Evolutionary conservation across 192 early-diverging fungal genomes (phyloP), one percentile per base, ranked within the genome.

Genomic region (Phlyctochytrium bullatum): DNA sequence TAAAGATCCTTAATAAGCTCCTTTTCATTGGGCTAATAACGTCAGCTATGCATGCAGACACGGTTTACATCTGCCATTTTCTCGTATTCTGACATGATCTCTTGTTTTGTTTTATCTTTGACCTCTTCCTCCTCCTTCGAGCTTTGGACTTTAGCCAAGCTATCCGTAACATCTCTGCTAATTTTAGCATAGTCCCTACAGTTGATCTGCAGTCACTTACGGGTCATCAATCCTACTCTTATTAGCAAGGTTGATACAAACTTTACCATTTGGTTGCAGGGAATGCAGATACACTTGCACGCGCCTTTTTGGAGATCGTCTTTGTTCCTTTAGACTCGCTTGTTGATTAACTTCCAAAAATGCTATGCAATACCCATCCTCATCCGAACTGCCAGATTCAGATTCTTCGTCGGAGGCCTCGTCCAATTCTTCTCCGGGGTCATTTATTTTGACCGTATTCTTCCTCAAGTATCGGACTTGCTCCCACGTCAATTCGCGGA

Each of bases 401-500:
- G 65, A 70, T 10, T 80, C 75, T 51, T 64, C 76, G 6, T 80
- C 73, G 23, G 64, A 61, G 6, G 61, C 35, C 3, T 57, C 33
- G 17, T 47, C 25, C 0, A 57, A 17, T 23, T 58, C 53, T 27
- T 62, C 61, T 14, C 62, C 61, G 34, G 65, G 36, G 0, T 33
- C 66, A 33, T 73, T 64, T 56, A 85, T 76, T 59, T 69, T 72
- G 33, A 87, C 76, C 23, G 66, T 81, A 61, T 87, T 87, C 25
- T 80, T 73, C 1, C 81, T 72, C 31, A 87, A 61, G 63, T 85
- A 87, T 25, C 78, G 75, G 24, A 85, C 73, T 76, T 87, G 86
- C 32, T 87, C 84, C 61, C 77, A 73, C 16, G 67, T 86, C 47
- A 87, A 73, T 60, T 87, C 86, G 34, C 70, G 62, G 66, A 73